Evolutionary conservation across 768 basidiomycete species (phyloP).

Genomic region (Gelatoporia subvermispora): DNA sequence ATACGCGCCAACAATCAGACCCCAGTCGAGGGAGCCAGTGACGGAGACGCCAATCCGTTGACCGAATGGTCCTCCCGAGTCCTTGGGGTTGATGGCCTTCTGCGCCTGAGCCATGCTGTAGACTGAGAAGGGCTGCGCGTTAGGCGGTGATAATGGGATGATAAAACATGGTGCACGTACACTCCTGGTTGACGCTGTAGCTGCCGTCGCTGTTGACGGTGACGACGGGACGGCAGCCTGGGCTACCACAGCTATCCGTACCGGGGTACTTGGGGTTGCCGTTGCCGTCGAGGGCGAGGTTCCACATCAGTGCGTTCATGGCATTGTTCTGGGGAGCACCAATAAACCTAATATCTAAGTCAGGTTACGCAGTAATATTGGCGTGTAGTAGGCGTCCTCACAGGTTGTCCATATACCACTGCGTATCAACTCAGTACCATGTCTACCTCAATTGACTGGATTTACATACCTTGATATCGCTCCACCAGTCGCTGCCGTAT

Average conservation of each 20-base stretch:
- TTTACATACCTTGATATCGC: slow-evolving; percentile 60
- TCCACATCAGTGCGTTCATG: slow-evolving; percentile 65
- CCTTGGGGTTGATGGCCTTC: slow-evolving; percentile 68
- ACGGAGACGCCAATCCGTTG: slow-evolving; percentile 63
- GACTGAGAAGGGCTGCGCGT: slow-evolving; percentile 30
- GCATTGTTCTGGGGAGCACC: slow-evolving; percentile 37
- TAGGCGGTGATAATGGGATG: background rate
- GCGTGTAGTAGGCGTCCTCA: slow-evolving; percentile 23
- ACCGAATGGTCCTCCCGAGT: slow-evolving; percentile 62
- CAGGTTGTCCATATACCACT: slow-evolving; percentile 74
- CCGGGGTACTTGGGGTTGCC: slow-evolving; percentile 67
- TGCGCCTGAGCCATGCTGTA: slow-evolving; percentile 72
- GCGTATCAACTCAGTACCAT: background rate
- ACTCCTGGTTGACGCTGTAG: slow-evolving; percentile 70
- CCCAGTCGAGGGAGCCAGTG: slow-evolving; percentile 50
- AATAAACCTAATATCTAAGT: slow-evolving; percentile 27
- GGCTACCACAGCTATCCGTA: slow-evolving; percentile 56
- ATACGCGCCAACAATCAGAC: slow-evolving; percentile 59
- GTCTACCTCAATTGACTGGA: too few relatives aligned
- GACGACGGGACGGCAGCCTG: slow-evolving; percentile 58
- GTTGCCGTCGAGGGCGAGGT: slow-evolving; percentile 57
- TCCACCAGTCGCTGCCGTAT: slow-evolving; percentile 73
- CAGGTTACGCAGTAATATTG: slow-evolving; percentile 18
- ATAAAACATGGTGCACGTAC: slow-evolving; percentile 30
- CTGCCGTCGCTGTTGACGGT: slow-evolving; percentile 61